Evolutionary conservation across 139 green algal species (phyloP).

Genomic region (Spirogloea muscicola): DNA sequence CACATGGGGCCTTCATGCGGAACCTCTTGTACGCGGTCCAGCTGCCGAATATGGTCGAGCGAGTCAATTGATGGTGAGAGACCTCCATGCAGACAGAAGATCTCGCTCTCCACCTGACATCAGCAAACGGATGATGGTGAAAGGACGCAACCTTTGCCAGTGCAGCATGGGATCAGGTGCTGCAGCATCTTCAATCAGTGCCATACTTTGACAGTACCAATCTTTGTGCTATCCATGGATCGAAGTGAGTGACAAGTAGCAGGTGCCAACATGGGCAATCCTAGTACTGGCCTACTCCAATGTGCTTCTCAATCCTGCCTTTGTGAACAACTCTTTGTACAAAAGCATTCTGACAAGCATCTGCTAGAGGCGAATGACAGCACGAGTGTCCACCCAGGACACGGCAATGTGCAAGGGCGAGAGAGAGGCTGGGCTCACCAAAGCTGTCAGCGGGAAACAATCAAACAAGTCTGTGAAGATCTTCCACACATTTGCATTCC

Average conservation of each 20-base stretch:
- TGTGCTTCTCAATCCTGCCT: too few relatives aligned
- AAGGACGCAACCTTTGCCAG: too few relatives aligned
- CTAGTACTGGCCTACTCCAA: too few relatives aligned
- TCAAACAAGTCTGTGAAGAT: slow-evolving; percentile 99
- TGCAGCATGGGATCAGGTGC: neutral
- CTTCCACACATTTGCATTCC: slow-evolving; percentile 96
- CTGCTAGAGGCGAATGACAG: too few relatives aligned
- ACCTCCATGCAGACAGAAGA: slow-evolving; percentile 96
- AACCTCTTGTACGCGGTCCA: slow-evolving; percentile 91
- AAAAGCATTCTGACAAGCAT: too few relatives aligned
- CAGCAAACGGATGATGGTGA: too few relatives aligned
- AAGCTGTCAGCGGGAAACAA: slow-evolving; percentile 91
- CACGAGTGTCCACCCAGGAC: neutral
- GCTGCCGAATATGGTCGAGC: slow-evolving; percentile 84
- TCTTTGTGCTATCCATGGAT: too few relatives aligned
- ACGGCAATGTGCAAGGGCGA: neutral
- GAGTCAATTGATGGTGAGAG: slow-evolving; percentile 92
- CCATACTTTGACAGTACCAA: too few relatives aligned
- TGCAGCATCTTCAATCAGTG: neutral
- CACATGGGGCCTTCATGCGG: slow-evolving; percentile 84
- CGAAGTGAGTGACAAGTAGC: too few relatives aligned
- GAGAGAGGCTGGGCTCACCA: slow-evolving; percentile 56
- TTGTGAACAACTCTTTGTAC: too few relatives aligned
- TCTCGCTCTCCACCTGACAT: slow-evolving; percentile 59
- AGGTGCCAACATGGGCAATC: too few relatives aligned